Base-by-base conservation (phyloP, 2,329 filamentous ascomycete species). In the Pyrenochaeta sp. region DNA sequence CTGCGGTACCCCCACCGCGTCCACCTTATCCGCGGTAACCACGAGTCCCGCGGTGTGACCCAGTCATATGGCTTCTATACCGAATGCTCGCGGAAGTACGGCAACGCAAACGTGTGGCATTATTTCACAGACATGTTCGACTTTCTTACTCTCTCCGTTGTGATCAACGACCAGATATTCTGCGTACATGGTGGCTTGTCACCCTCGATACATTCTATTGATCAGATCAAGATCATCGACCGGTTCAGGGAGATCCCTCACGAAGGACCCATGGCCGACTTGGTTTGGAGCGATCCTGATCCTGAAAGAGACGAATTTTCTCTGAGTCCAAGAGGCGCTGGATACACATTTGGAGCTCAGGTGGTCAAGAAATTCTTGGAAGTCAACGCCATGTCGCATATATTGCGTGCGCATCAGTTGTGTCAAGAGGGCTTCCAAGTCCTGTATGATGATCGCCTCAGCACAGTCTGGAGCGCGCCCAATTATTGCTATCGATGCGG, bases 41-140 rank as follows among this genome's bases (percentile, higher is more conserved):
- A 99, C 76, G 94, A 99, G 75, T 96, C 91, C 44, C 87, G 94
- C 62, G 94, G 94, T 63, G 94, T 99, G 40, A 99, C 94, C 8
- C 94, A 99, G 74, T 97, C 93, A 19, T 99, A 99, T 74, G 94
- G 94, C 44, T 99, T 99, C 77, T 99, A 99, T 71, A 97, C 94
- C 15, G 94, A 99, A 71, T 99, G 94, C 74, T 91, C 89, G 14
- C 87, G 94, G 59, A 99, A 99, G 75, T 99, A 99, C 74, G 94
- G 94, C 69, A 97, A 96, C 68, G 91, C 94, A 53, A 96, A 94
- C 63, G 94, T 99, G 15, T 99, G 94, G 94, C 94, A 99, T 74
- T 94, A 97, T 72, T 99, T 99, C 70, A 99, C 94, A 56, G 94
- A 99, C 76, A 97, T 99, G 92, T 99, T 99, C 74, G 94, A 99